These are phyloP conservation scores for Aspergillus sp. DNA, from an alignment of 2,329 filamentous ascomycete genomes.

Conservation along the genomic window DNA sequence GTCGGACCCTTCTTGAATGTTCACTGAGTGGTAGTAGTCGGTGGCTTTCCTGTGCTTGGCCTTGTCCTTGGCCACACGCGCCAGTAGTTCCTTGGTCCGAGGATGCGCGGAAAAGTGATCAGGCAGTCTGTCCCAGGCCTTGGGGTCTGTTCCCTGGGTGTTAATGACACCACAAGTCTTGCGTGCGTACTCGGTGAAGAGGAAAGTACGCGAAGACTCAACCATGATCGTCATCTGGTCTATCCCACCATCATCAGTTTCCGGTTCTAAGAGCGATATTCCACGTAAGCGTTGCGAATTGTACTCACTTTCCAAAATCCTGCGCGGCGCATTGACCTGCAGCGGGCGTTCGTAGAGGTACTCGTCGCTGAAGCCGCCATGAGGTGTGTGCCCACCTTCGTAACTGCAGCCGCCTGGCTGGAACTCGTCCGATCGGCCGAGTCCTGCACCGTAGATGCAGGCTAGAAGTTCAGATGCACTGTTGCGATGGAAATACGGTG, in stretches of 20 bases:
- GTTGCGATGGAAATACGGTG: conserved; percentile 67
- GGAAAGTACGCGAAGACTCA: conserved; percentile 21
- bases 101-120: no score
- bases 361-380: conserved; percentile 35
- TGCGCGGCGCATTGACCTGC: conserved; percentile 38
- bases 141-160: conserved; percentile 20
- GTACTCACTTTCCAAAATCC: conserved; percentile 38
- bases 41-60: no score
- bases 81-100: no score
- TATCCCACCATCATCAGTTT: no score
- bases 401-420: conserved; percentile 21
- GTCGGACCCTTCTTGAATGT: no score
- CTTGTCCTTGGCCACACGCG: no score
- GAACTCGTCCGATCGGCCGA: conserved; percentile 23
- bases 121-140: conserved; percentile 22
- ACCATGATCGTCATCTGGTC: conserved; percentile 28
- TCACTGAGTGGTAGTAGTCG: no score
- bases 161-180: conserved; percentile 21
- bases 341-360: conserved; percentile 42
- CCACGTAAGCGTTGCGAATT: no score
- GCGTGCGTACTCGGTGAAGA: conserved; percentile 23
- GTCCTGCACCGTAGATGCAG: conserved; percentile 21
- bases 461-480: conserved; percentile 55
- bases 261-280: no score
- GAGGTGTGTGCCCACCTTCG: conserved; percentile 22